Evolutionary conservation across 352 stramenopile genomes (phyloP).

Genomic region (Pythium biforme): DNA sequence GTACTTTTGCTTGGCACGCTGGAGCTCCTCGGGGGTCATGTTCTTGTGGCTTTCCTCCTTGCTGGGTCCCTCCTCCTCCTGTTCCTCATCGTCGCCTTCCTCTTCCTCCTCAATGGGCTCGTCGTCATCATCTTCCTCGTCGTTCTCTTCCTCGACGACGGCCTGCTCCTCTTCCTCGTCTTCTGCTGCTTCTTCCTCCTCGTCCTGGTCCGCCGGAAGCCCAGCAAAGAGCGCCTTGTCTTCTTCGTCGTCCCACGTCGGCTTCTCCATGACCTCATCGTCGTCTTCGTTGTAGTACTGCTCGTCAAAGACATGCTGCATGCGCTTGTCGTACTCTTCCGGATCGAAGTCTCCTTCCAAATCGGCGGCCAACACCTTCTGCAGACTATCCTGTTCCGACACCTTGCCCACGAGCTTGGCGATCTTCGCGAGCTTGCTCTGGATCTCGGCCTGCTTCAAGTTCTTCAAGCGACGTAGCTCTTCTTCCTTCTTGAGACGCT

Average conservation of each 20-base stretch:
- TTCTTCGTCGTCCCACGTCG: conserved; percentile 78
- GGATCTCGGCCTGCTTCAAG: conserved; percentile 95
- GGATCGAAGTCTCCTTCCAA: conserved; percentile 97
- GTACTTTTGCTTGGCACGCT: conserved; percentile 89
- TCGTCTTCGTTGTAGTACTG: conserved; percentile 95
- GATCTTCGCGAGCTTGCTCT: conserved; percentile 93
- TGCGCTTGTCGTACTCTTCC: conserved; percentile 95
- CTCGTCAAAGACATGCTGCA: conserved; percentile 97
- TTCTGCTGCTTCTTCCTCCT: conserved; percentile 65
- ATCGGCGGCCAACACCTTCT: conserved; percentile 44
- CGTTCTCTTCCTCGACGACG: conserved; percentile 31
- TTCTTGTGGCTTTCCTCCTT: conserved; percentile 44
- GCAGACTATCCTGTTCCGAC: conserved; percentile 49
- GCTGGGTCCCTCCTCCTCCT: conserved; percentile 50
- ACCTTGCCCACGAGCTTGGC: conserved; percentile 78
- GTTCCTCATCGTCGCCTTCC: conserved; percentile 35
- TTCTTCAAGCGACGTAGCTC: conserved; percentile 97
- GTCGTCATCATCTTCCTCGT: conserved; percentile 32
- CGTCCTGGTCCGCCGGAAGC: conserved; percentile 59
- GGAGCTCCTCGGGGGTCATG: conserved; percentile 60
- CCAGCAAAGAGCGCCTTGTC: conserved; percentile 84
- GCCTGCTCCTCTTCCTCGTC: conserved; percentile 24
- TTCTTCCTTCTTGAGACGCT: conserved; percentile 97
- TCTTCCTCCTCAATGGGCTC: conserved; percentile 15
- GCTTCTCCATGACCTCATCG: conserved; percentile 67